A percentile compares a stretch with the other conserved stretches of the same genome.
Conservation (phyloP, 371 early-diverging fungal species). For the Dichotomocladium elegans region DNA sequence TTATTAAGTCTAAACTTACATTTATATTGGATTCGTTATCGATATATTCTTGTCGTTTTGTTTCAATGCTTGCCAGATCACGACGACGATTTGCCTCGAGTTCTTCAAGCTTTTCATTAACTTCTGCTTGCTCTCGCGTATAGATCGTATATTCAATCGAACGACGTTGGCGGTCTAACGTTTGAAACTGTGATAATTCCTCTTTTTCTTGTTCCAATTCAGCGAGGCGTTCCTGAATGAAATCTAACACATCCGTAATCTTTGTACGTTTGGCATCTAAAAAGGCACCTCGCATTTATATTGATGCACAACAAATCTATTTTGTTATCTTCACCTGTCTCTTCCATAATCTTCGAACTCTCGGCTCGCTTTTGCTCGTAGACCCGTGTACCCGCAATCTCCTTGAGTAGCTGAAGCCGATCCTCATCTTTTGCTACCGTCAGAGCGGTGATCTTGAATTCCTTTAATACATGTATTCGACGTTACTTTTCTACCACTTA, state of each 20-base stretch:
- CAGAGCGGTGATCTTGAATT: constrained; percentile 73
- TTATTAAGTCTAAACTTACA: constrained; percentile 16
- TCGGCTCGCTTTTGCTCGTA: constrained; percentile 96
- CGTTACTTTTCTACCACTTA: constrained; percentile 34
- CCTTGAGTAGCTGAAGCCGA: constrained; percentile 90
- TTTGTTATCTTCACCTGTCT: constrained; percentile 62
- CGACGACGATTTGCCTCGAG: constrained; percentile 53
- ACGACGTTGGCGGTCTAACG: constrained; percentile 81
- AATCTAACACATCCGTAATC: constrained; percentile 84
- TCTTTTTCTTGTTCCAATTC: constrained; percentile 94
- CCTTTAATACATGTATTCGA: background rate
- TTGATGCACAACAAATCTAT: background rate
- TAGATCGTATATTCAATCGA: constrained; percentile 92
- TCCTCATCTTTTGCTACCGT: constrained; percentile 93
- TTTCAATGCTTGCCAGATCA: constrained; percentile 38
- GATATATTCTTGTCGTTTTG: constrained; percentile 27
- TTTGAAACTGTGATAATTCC: constrained; percentile 84
- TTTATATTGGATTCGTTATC: constrained; percentile 32
- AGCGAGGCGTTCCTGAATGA: constrained; percentile 84
- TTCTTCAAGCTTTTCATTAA: constrained; percentile 71
- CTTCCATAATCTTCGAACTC: constrained; percentile 89
- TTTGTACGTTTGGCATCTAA: constrained; percentile 82
- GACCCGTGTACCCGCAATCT: constrained; percentile 97
- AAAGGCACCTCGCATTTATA: background rate
- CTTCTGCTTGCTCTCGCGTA: constrained; percentile 81